These are phyloP conservation scores for Santalum album DNA, from an alignment of 164 flowering plant species.

Conservation along the genomic window DNA sequence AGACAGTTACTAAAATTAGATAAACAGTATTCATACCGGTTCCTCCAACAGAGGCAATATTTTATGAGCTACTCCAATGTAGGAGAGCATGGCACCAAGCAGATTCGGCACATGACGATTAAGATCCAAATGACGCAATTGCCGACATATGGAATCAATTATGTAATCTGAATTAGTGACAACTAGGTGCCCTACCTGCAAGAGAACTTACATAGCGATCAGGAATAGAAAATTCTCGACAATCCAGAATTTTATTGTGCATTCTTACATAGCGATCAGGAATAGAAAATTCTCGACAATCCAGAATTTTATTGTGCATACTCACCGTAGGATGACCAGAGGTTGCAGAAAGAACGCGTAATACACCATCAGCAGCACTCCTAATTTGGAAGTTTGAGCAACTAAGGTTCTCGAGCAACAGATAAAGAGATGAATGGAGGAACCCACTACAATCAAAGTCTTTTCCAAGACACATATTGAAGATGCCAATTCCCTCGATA, in stretches of 20 bases:
- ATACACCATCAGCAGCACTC: conserved; percentile 69
- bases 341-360: conserved; percentile 51
- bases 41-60: conserved; percentile 90
- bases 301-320: neutral
- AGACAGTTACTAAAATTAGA: neutral
- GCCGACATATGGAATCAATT: conserved; percentile 83
- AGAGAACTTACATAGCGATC: conserved; percentile 5
- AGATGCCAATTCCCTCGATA: conserved; percentile 84
- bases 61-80: conserved; percentile 72
- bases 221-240: neutral
- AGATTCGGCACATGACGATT: conserved; percentile 84
- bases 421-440: conserved; percentile 79
- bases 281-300: neutral
- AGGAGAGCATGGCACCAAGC: conserved; percentile 86
- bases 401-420: conserved; percentile 75
- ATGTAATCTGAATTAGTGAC: conserved; percentile 86
- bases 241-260: neutral
- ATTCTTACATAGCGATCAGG: neutral
- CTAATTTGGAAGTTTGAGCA: conserved; percentile 68
- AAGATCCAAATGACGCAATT: conserved; percentile 82
- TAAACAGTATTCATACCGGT: conserved; percentile 44
- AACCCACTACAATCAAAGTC: conserved; percentile 71
- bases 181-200: conserved; percentile 82
- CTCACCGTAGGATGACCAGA: conserved; percentile 72
- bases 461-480: conserved; percentile 62